Conservation (phyloP, 2,329 filamentous ascomycete genomes). For the Nakataea oryzae region DNA sequence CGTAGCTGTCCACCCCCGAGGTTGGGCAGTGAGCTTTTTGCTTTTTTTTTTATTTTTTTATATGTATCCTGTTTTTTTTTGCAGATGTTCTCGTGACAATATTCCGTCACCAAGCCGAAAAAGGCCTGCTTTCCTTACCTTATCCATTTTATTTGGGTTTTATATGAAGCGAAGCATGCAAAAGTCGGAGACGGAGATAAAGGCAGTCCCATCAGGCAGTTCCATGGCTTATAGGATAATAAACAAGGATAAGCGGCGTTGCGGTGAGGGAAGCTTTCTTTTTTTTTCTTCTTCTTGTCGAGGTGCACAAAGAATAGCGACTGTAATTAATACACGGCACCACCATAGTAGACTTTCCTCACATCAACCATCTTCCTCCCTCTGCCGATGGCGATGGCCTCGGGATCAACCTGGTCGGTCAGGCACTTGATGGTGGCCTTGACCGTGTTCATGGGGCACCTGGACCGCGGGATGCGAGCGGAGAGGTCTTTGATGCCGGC, state of each 20-base stretch:
- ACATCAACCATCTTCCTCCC: conserved; percentile 96
- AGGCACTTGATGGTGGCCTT: conserved; percentile 83
- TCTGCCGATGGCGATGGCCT: conserved; percentile 78
- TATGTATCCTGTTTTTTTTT: neutral
- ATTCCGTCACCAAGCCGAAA: too few species aligned
- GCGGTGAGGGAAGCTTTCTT: neutral
- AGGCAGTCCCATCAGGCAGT: too few species aligned
- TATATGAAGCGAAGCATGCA: too few species aligned
- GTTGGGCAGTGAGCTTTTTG: neutral
- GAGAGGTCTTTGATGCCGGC: conserved; percentile 82
- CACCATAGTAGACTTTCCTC: conserved; percentile 93
- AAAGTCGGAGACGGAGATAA: too few species aligned
- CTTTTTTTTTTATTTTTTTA: neutral
- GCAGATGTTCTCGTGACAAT: too few species aligned
- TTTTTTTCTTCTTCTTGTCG: neutral
- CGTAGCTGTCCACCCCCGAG: neutral
- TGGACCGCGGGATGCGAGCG: conserved; percentile 69
- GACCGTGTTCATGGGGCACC: conserved; percentile 96
- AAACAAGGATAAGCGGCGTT: neutral
- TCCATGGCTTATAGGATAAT: too few species aligned
- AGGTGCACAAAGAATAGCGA: conserved; percentile 1
- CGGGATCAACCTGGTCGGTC: conserved; percentile 72
- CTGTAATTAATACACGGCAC: conserved; percentile 46
- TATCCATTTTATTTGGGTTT: too few species aligned
- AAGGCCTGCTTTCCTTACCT: too few species aligned